Evolutionary conservation across 495 filamentous ascomycete species (phyloP), one percentile per base, ranked within the genome.

Genomic region (Trichoderma virens): DNA sequence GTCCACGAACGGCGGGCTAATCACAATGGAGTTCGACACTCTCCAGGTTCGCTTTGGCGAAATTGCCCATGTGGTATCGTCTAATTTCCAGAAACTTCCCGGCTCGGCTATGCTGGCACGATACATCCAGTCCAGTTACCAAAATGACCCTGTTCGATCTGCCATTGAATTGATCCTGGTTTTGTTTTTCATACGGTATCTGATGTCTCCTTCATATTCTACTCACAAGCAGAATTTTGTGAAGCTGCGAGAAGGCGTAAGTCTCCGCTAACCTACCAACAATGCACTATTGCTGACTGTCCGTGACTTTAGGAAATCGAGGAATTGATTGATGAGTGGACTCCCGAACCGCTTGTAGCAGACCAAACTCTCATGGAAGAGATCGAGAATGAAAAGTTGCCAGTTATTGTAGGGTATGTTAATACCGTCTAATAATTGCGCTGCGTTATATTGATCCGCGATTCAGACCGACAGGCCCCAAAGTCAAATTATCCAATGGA

Each of bases 251-350:
- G 94, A 98, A 67, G 91, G 96, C 75, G 87, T 88, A 66, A 41
- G 69, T 47, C 2, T 35, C 11, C 4, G 30, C 41, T 14, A 9
- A 5, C 25, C 32, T 30, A 6, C 16, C 11, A 8, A 32, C 25
- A 32, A 18, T 27, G 23, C 51, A 1, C 6, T 30, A 23, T 31
- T n/a, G 16, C 51, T 56, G 23, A 56, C 51, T 27, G 60, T 3
- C 20, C 4, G 16, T 35, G 31, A 32, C 41, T 34, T 61, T 67
- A 90, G 83, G 94, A 99, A 76, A 93, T 99, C 67, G 94, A 99
- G 71, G 94, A 99, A 68, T 80, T 98, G 28, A 90, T 99, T 23
- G 93, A 95, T 59, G 94, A 99, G 66, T 99, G 94, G 94, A 90
- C 86, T 2, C 94, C 94, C 0, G 94, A 99, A 73, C 92, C 94